A percentile compares a stretch with the other conserved stretches of the same genome.
Evolutionary conservation across 768 basidiomycete genomes (phyloP).

Genomic region (Calocybe gangraenosa): DNA sequence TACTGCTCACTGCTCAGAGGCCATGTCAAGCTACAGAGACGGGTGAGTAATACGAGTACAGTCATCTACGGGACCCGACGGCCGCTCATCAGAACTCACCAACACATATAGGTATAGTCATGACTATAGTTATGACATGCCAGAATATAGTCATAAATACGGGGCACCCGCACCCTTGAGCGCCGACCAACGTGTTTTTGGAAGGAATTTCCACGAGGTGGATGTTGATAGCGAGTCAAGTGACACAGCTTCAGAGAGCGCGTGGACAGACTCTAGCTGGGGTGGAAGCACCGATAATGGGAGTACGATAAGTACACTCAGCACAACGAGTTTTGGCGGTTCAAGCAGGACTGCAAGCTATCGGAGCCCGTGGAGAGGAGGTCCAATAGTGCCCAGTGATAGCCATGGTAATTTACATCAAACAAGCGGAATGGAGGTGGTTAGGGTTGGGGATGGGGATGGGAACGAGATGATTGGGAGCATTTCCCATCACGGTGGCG

Average conservation of each 20-base stretch:
- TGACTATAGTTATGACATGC: constrained; percentile 19
- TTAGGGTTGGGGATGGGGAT: constrained; percentile 3
- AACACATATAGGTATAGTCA: constrained; percentile 14
- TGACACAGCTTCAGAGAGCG: background rate
- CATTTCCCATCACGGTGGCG: background rate
- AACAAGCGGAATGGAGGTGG: constrained; percentile 5
- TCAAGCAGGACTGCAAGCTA: too few relatives aligned
- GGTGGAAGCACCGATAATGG: background rate
- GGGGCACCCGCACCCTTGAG: constrained; percentile 26
- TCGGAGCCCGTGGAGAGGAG: background rate
- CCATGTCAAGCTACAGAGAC: too few relatives aligned
- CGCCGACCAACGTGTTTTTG: constrained; percentile 24
- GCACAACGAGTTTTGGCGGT: background rate
- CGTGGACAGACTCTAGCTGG: constrained; percentile 1
- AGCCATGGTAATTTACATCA: background rate
- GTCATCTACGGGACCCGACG: background rate
- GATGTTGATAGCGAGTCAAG: constrained; percentile 6
- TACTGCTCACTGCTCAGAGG: too few relatives aligned
- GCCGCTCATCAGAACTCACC: background rate
- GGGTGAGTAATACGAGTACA: too few relatives aligned
- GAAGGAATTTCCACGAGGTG: constrained; percentile 18
- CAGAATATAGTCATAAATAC: constrained; percentile 26
- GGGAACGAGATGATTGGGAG: background rate
- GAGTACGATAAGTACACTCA: constrained; percentile 2
- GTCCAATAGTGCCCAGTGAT: too few relatives aligned